Evolutionary conservation across 495 filamentous ascomycete species (phyloP), one percentile per base, ranked within the genome.

Genomic region (Bryoglossum gracile): DNA sequence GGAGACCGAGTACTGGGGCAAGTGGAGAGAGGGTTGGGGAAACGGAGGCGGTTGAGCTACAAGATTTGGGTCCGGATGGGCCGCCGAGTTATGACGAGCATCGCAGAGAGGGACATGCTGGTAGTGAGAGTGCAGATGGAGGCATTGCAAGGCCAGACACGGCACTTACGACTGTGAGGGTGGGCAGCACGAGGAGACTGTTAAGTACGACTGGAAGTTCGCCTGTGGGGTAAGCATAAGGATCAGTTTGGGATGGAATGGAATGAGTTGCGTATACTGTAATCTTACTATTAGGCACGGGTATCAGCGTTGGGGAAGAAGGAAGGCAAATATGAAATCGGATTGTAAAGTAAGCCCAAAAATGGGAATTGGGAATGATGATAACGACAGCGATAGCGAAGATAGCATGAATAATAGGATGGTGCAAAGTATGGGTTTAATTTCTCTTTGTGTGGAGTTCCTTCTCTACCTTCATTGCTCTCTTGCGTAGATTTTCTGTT

Each of bases 71-170:
- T 43, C 11, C 9, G 2, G 33, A 11, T 9, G 18, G 26, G 9
- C 54, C 54, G 10, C 54, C 54, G 0, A 39, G 33, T 9, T 57
- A 57, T 42, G 10, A 52, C 34, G 54, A 57, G 25, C 41, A 47
- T 48, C 13, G 3, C 1, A 40, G 33, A 23, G 6, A 40, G 23
- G 4, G 40, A 2, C 40, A 28, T 8, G n/a, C 8, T 17, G 16
- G 9, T 3, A 19, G 14, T 40, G 25, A 47, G 16, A 25, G 22
- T 30, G 26, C 6, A 24, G n/a, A 14, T 43, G 13, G 14, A 10
- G 42, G 30, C 11, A 33, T 56, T 39, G 32, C 37, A 9, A 51
- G 53, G 14, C 53, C 53, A 6, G 21, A 22, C 3, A 30, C 48
- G 11, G 53, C 43, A 25, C n/a, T 57, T 35, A 57, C 38, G 21